These are phyloP conservation scores for Fusarium mexicanum DNA, from an alignment of 2,329 filamentous ascomycete species.

Conservation along the genomic window DNA sequence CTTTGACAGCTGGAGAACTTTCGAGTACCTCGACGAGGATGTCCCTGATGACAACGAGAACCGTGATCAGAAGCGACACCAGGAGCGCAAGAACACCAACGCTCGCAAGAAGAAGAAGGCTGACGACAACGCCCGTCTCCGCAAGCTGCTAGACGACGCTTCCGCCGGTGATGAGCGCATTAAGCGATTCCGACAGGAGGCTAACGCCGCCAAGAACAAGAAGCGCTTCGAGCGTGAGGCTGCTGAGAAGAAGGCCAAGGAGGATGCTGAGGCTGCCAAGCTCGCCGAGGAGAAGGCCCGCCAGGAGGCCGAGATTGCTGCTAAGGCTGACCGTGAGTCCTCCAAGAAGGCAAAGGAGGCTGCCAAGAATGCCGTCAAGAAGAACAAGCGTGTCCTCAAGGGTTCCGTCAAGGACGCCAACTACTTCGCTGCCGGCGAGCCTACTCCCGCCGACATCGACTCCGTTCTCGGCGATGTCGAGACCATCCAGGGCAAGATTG, in stretches of 20 bases:
- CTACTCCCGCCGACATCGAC: conserved; percentile 82
- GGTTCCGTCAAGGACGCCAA: conserved; percentile 96
- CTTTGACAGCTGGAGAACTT: conserved; percentile 97
- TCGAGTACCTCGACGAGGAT: conserved; percentile 99
- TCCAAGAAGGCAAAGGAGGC: conserved; percentile 98
- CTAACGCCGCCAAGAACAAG: conserved; percentile 95
- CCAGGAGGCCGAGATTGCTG: conserved; percentile 85
- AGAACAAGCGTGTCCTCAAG: conserved; percentile 99
- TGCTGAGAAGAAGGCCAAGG: conserved; percentile 84
- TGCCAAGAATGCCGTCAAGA: conserved; percentile 98
- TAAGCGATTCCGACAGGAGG: conserved; percentile 94
- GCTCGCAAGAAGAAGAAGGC: conserved; percentile 99
- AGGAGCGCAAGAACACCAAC: conserved; percentile 98
- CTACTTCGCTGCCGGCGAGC: conserved; percentile 86
- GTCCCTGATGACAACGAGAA: conserved; percentile 99
- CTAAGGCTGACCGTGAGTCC: conserved; percentile 84
- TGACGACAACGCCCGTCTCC: conserved; percentile 91
- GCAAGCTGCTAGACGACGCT: conserved; percentile 88
- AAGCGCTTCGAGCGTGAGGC: conserved; percentile 91
- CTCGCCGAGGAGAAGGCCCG: conserved; percentile 82
- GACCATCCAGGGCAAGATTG: conserved; percentile 85
- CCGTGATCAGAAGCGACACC: conserved; percentile 97
- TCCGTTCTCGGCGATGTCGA: conserved; percentile 87
- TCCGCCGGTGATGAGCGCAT: conserved; percentile 91
- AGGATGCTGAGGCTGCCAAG: conserved; percentile 86